Evolutionary conservation across 768 basidiomycete species (phyloP), one percentile per base, ranked within the genome.

Genomic region (Amanita jacksonii): DNA sequence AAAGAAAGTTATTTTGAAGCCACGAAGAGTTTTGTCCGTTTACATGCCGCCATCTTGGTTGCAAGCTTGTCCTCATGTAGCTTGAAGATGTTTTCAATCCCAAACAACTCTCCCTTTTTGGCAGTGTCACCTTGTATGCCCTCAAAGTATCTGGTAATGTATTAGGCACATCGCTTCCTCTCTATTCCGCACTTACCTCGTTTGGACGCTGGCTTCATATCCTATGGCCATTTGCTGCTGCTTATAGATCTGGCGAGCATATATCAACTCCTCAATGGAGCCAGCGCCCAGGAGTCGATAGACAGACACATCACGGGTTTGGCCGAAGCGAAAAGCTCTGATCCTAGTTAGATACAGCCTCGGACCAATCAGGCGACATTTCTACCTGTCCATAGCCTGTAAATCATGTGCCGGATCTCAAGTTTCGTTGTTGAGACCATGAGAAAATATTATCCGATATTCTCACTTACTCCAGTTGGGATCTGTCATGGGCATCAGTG

Each of bases 151-250:
- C 86, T 85, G 39, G 10, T 30, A 22, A 4, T 38, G 5, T 10
- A 18, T 4, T 40, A 18, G 15, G 22, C 32, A 5, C 31, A 28
- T 32, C n/a, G 9, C 15, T 23, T n/a, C 15, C 16, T 32, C 35
- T 16, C 27, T 13, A 15, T 15, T 28, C 16, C 35, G 18, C 18
- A 35, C 57, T 32, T 54, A 81, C 81, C 87, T 73, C 0, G 88
- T 89, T 54, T 91, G 88, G 7, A 86, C 66, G 52, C 84, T 87
- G 1, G 83, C 84, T 49, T 84, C 75, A 57, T 92, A 92, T 0
- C 79, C 89, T 36, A 90, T 88, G n/a, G 78, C 77, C 85, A 90
- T 90, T 55, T 89, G 85, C 56, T 93, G 91, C 51, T 91, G 88
- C 57, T 93, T 93, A 63, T 92, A 92, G 16, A 94, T 75, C 56